Evolutionary conservation across 2,329 filamentous ascomycete species (phyloP).

Genomic region (Hawksworthiomyces lignivorus): DNA sequence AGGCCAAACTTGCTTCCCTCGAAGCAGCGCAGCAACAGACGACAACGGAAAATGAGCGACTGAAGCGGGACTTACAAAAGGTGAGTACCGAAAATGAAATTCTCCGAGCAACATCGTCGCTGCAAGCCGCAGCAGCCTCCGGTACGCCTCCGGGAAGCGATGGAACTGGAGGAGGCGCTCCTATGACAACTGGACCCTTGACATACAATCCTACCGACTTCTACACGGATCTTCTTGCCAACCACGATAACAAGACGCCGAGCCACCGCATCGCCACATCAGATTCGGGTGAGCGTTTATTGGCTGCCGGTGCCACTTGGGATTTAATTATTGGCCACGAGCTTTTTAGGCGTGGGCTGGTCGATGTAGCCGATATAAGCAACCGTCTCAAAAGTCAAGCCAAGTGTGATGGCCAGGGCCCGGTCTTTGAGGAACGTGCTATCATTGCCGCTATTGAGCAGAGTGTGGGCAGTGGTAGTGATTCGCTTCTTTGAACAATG

Average conservation of each 20-base stretch:
- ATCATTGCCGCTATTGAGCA: conserved; percentile 69
- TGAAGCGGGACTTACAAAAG: conserved; percentile 77
- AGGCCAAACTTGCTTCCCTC: conserved; percentile 71
- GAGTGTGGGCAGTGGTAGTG: conserved; percentile 67
- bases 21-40: conserved; percentile 67
- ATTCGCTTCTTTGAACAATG: conserved; percentile 53
- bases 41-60: conserved; percentile 74
- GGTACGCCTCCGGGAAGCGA: conserved; percentile 35
- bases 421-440: conserved; percentile 73
- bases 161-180: conserved; percentile 34
- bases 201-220: conserved; percentile 66
- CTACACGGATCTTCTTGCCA: conserved; percentile 54
- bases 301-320: conserved; percentile 77
- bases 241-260: conserved; percentile 54
- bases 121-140: conserved; percentile 20
- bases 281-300: conserved; percentile 58
- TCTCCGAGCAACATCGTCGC: conserved; percentile 65
- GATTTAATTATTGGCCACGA: conserved; percentile 79
- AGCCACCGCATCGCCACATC: conserved; percentile 63
- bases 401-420: conserved; percentile 78
- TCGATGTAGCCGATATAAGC: conserved; percentile 76
- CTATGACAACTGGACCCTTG: conserved; percentile 58
- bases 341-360: conserved; percentile 64
- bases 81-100: conserved; percentile 89
- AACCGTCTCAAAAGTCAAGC: conserved; percentile 68